Conservation (phyloP, 2,329 filamentous ascomycete species). For the Lachnellula cervina region DNA sequence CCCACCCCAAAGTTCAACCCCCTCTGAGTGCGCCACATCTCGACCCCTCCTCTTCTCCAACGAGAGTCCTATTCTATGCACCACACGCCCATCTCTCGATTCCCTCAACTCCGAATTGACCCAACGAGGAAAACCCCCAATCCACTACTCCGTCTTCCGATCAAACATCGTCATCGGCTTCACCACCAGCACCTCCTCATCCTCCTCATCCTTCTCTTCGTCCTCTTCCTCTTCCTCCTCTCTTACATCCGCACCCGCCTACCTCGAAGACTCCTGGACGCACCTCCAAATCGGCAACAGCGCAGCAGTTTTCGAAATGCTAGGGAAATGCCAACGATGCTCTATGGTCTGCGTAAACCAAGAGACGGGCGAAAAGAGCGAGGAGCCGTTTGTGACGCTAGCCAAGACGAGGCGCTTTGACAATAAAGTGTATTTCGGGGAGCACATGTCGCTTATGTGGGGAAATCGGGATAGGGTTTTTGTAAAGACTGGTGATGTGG, state of each 20-base stretch:
- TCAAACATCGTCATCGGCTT: constrained; percentile 75
- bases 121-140: constrained; percentile 54
- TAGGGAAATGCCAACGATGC: constrained; percentile 82
- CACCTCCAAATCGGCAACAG: constrained; percentile 57
- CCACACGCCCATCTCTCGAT: constrained; percentile 75
- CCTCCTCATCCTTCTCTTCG: too few relatives aligned
- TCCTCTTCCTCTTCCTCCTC: constrained; percentile 20
- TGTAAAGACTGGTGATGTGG: background rate
- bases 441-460: background rate
- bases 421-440: background rate
- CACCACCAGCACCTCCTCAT: constrained; percentile 12
- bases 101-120: constrained; percentile 69
- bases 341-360: constrained; percentile 97
- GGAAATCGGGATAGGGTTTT: background rate
- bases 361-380: constrained; percentile 66
- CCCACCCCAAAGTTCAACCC: constrained; percentile 52
- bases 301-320: constrained; percentile 57
- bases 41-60: constrained; percentile 76
- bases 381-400: constrained; percentile 57
- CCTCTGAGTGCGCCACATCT: constrained; percentile 43
- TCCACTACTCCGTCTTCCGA: constrained; percentile 72
- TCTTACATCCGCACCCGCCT: constrained; percentile 43
- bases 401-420: background rate
- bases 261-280: constrained; percentile 77
- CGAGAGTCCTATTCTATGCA: constrained; percentile 85